Percentiles rank a stretch among this genome's conserved stretches.
Conservation (phyloP, 495 filamentous ascomycete species). For the Aspergillus leporis region DNA sequence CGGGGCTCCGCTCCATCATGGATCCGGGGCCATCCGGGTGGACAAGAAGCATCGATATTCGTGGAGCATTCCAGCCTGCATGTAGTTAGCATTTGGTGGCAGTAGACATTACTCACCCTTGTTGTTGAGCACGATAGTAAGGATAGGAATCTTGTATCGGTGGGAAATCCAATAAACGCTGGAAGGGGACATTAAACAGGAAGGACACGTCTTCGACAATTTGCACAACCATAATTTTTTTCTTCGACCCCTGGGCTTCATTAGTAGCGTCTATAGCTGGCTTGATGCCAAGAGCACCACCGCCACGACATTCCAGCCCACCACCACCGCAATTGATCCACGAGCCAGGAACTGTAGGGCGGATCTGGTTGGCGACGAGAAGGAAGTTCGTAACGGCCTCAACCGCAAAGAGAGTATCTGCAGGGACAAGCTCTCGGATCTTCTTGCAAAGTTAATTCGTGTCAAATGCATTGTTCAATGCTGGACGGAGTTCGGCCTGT, state of each 20-base stretch:
- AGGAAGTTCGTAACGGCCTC: conserved; percentile 95
- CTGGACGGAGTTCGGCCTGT: too few relatives aligned
- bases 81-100: not conserved
- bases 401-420: conserved; percentile 75
- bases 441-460: conserved; percentile 60
- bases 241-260: conserved; percentile 47
- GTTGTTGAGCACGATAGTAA: conserved; percentile 88
- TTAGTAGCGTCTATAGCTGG: conserved; percentile 62
- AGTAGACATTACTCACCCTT: conserved; percentile 47
- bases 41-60: conserved; percentile 65
- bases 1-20: conserved; percentile 67
- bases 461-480: conserved; percentile 36
- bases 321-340: conserved; percentile 89
- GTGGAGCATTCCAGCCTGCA: conserved; percentile 68
- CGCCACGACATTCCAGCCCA: conserved; percentile 89
- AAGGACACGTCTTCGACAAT: conserved; percentile 89
- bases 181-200: conserved; percentile 78
- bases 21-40: conserved; percentile 71
- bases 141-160: conserved; percentile 83
- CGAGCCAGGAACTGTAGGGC: conserved; percentile 69
- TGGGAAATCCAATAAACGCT: conserved; percentile 86
- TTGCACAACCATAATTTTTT: conserved; percentile 73
- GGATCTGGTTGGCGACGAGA: too few relatives aligned
- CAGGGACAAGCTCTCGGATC: conserved; percentile 63
- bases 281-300: conserved; percentile 79